Evolutionary conservation across 1,139 yeast species (phyloP).

Genomic region (Nakaseomyces nivariensis): DNA sequence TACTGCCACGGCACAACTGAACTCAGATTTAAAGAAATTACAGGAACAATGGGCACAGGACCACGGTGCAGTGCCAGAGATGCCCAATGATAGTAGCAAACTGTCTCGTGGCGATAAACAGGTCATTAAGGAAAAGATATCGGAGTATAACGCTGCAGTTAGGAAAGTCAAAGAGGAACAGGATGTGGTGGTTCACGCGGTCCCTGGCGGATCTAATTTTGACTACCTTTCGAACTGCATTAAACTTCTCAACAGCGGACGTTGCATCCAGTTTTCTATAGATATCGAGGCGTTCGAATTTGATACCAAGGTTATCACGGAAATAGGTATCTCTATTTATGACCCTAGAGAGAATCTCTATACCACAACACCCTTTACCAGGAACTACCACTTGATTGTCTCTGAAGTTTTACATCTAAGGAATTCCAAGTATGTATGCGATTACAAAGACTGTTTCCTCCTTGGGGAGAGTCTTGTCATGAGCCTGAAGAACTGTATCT

Average conservation of each 20-base stretch:
- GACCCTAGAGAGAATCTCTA: slow-evolving; percentile 40
- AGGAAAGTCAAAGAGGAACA: slow-evolving; percentile 13
- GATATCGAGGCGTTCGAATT: slow-evolving; percentile 64
- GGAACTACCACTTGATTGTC: slow-evolving; percentile 48
- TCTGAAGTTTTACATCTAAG: slow-evolving; percentile 37
- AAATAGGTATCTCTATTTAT: slow-evolving; percentile 58
- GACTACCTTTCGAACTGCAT: slow-evolving; percentile 20
- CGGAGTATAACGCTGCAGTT: slow-evolving; percentile 2
- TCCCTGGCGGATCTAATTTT: slow-evolving; percentile 19
- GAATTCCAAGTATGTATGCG: slow-evolving; percentile 56
- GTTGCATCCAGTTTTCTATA: slow-evolving; percentile 39
- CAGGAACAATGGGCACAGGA: neutral
- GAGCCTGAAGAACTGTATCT: slow-evolving; percentile 31
- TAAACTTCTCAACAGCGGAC: slow-evolving; percentile 20
- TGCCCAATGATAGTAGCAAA: slow-evolving; percentile 1
- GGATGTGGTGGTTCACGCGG: slow-evolving; percentile 16
- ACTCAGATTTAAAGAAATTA: neutral
- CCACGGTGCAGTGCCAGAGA: slow-evolving; percentile 3
- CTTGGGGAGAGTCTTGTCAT: slow-evolving; percentile 46
- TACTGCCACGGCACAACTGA: neutral
- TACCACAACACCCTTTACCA: slow-evolving; percentile 24
- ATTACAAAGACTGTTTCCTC: slow-evolving; percentile 46
- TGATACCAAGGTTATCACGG: slow-evolving; percentile 41
- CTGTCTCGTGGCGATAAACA: neutral
- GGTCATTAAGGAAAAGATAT: neutral